These are phyloP conservation scores for Dioszegia hungarica DNA, from an alignment of 768 basidiomycete species.

Conservation along the genomic window DNA sequence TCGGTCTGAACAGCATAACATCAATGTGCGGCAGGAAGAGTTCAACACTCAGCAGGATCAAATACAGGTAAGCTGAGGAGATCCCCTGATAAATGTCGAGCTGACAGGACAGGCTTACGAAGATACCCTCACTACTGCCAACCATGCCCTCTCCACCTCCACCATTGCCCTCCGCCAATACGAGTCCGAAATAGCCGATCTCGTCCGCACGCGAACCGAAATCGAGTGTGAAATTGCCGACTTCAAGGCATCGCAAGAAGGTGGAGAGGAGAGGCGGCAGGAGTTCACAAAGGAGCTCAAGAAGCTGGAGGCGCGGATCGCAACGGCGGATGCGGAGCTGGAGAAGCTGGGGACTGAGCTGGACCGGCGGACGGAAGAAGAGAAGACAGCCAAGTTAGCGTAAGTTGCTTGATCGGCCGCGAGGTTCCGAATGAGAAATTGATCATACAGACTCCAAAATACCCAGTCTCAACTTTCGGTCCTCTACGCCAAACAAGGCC, in stretches of 20 bases:
- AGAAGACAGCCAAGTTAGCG: slow-evolving; percentile 54
- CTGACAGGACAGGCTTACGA: slow-evolving; percentile 61
- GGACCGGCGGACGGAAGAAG: slow-evolving; percentile 56
- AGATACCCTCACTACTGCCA: slow-evolving; percentile 63
- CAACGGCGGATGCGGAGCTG: slow-evolving; percentile 60
- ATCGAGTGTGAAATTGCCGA: slow-evolving; percentile 78
- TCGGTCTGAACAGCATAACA: slow-evolving; percentile 71
- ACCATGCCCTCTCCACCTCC: slow-evolving; percentile 67
- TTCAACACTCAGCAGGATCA: slow-evolving; percentile 79
- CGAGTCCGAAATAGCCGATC: slow-evolving; percentile 78
- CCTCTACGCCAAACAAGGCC: slow-evolving; percentile 85
- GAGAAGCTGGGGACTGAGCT: slow-evolving; percentile 66
- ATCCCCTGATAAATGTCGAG: neutral
- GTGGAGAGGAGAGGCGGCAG: slow-evolving; percentile 62
- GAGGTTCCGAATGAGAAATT: neutral
- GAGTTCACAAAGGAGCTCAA: slow-evolving; percentile 64
- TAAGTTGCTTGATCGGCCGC: too few relatives aligned
- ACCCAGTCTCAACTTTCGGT: slow-evolving; percentile 66
- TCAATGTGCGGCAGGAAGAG: slow-evolving; percentile 74
- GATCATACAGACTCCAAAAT: slow-evolving; percentile 59
- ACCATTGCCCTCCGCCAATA: slow-evolving; percentile 66
- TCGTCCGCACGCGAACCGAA: slow-evolving; percentile 76
- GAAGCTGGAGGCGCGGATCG: slow-evolving; percentile 60
- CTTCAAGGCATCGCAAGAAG: slow-evolving; percentile 62
- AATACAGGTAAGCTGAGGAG: slow-evolving; percentile 60